Percentiles rank a stretch among this genome's conserved stretches.
Evolutionary conservation across 1,284 basidiomycete species (phyloP).

Genomic region (Volvariella volvacea): DNA sequence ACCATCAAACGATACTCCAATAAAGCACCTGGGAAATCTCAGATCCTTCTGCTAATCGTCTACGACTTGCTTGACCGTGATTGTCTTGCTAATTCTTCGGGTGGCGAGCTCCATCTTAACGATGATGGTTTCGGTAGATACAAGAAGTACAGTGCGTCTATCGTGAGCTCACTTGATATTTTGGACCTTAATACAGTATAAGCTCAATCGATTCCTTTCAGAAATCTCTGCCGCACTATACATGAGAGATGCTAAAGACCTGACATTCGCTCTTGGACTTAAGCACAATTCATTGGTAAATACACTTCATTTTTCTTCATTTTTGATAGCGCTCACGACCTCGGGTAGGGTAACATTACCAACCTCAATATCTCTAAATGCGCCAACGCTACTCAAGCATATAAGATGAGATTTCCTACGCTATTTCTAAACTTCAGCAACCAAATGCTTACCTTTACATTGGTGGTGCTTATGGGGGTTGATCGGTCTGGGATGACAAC

Average conservation of each 20-base stretch:
- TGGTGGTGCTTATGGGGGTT: slow-evolving; percentile 43
- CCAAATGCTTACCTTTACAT: slow-evolving; percentile 38
- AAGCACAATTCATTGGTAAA: slow-evolving; percentile 38
- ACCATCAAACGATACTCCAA: no score
- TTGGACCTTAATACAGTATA: slow-evolving; percentile 1
- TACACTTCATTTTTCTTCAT: no score
- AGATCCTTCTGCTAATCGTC: no score
- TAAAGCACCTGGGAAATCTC: no score
- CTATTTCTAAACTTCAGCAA: slow-evolving; percentile 33
- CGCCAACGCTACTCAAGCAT: slow-evolving; percentile 14
- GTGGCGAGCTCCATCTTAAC: slow-evolving; percentile 35
- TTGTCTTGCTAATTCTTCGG: slow-evolving; percentile 39
- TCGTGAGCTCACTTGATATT: slow-evolving; percentile 3
- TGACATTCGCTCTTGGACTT: slow-evolving; percentile 36
- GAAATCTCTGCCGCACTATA: slow-evolving; percentile 15
- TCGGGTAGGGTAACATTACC: slow-evolving; percentile 29
- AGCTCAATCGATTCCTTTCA: no score
- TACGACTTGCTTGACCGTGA: slow-evolving; percentile 27
- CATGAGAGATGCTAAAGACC: slow-evolving; percentile 15
- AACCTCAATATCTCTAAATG: slow-evolving; percentile 39
- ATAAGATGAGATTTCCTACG: slow-evolving; percentile 34
- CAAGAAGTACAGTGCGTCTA: slow-evolving; percentile 39
- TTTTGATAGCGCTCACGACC: no score
- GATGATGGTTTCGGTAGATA: slow-evolving; percentile 33
- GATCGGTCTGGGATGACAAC: slow-evolving; percentile 32